Evolutionary conservation across 2,329 filamentous ascomycete genomes (phyloP).

Genomic region (Spiromastix sp.): DNA sequence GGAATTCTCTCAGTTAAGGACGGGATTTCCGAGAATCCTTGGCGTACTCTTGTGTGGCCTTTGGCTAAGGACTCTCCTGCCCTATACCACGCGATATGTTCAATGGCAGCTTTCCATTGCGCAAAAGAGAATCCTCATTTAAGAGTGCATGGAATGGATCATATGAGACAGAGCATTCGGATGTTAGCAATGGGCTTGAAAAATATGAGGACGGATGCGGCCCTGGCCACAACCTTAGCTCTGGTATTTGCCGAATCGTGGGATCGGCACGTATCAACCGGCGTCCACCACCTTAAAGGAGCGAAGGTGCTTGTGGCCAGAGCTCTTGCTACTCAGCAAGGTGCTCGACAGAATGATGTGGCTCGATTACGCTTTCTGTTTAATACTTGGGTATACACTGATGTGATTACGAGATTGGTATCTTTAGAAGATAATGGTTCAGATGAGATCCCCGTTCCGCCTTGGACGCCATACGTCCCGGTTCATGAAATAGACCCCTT

Average conservation of each 20-base stretch:
- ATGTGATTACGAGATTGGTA: constrained; percentile 59
- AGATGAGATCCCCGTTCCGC: constrained; percentile 29
- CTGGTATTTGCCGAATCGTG: constrained; percentile 62
- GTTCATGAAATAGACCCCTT: constrained; percentile 56
- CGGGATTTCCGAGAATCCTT: constrained; percentile 58
- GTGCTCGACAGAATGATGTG: constrained; percentile 36
- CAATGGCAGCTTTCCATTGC: constrained; percentile 60
- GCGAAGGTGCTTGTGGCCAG: constrained; percentile 54
- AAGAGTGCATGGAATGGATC: constrained; percentile 54
- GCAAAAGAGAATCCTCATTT: constrained; percentile 48
- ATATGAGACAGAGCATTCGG: constrained; percentile 56
- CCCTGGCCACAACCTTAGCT: constrained; percentile 59
- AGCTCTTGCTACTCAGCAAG: constrained; percentile 38
- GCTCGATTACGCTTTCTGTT: constrained; percentile 55
- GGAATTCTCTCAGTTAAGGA: constrained; percentile 63
- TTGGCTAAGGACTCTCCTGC: constrained; percentile 54
- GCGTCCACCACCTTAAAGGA: constrained; percentile 58
- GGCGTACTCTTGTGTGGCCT: constrained; percentile 62
- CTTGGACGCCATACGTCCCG: constrained; percentile 30
- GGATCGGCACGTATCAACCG: constrained; percentile 59
- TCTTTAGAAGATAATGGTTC: constrained; percentile 50
- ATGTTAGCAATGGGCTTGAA: constrained; percentile 49
- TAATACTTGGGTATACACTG: constrained; percentile 65
- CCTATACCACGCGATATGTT: constrained; percentile 57
- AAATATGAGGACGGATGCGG: constrained; percentile 54